Base-by-base conservation (phyloP, 2,329 filamentous ascomycete species). In the Didymellaceae sp. region DNA sequence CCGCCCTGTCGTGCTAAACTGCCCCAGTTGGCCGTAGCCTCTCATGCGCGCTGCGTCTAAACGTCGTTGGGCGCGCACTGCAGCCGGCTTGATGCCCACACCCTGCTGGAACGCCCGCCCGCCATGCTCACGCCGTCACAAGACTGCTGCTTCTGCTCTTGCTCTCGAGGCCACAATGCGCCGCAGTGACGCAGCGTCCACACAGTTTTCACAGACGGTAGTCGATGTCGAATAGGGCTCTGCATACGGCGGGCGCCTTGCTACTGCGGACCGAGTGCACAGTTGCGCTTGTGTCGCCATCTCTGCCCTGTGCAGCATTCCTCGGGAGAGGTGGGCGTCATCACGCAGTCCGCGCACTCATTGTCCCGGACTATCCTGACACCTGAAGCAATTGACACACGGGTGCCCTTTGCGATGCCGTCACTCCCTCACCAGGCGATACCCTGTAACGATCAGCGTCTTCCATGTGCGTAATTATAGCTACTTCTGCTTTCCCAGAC, bases 41-140 rank as follows among this genome's bases (percentile, higher is more conserved):
- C 52, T 58, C 52, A 62, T 61, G 62, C 62, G 52, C 57, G 54
- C 57, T 62, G 61, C 57, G 54, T 58, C 53, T 54, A 50, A 49
- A 41, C 48, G 49, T 59, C 54, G 62, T 65, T 62, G 62, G 62
- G 62, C 62, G 48, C 58, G 48, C 55, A 58, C 48, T 25, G 38
- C 57, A 54, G 40, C 43, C 34, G 21, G 51, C 44, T 41, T 49
- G 51, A 34, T 53, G 50, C 50, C 50, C 44, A 44, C 43, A 21
- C 38, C 39, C 50, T 25, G 28, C 38, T 16, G 22, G 48, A 18
- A 26, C 41, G 35, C 26, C 24, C 30, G 17, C 16, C 22, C 49
- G 28, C 38, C 20, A 31, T 10, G 34, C 30, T 26, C 35, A 11
- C 31, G 14, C 34, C 42, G 48, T 52, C 48, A 46, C 42, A 35